Percentiles rank a stretch among this genome's conserved stretches.
Evolutionary conservation across 352 stramenopile species (phyloP).

Genomic region (Pythium guiyangense): DNA sequence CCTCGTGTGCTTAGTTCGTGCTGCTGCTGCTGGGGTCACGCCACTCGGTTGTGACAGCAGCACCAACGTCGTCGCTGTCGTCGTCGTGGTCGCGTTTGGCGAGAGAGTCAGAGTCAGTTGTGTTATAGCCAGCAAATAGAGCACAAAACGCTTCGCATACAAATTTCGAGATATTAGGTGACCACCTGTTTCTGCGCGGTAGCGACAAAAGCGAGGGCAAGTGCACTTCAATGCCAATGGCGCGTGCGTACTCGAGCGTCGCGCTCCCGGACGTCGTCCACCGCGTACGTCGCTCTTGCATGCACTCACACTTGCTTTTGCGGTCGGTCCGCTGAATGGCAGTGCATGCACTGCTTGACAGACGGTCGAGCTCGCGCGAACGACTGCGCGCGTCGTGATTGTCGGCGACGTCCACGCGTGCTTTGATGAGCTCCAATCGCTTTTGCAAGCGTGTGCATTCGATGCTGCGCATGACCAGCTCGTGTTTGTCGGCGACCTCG

Average conservation of each 20-base stretch:
- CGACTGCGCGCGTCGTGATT: slow-evolving; percentile 58
- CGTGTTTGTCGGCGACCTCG: slow-evolving; percentile 89
- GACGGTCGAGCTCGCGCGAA: slow-evolving; percentile 17
- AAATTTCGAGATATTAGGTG: too few species aligned
- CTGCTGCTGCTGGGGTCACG: background rate
- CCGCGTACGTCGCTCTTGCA: slow-evolving; percentile 12
- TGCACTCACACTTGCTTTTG: background rate
- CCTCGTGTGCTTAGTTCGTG: background rate
- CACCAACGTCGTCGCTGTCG: too few species aligned
- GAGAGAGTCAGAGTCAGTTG: background rate
- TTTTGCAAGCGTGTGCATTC: slow-evolving; percentile 47
- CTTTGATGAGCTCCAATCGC: slow-evolving; percentile 72
- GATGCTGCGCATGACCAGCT: slow-evolving; percentile 57
- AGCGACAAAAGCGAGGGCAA: too few species aligned
- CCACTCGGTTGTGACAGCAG: background rate
- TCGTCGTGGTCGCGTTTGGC: too few species aligned
- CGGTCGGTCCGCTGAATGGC: background rate
- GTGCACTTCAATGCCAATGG: background rate
- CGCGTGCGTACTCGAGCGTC: slow-evolving; percentile 43
- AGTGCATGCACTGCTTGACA: slow-evolving; percentile 3
- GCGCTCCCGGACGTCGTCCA: slow-evolving; percentile 42
- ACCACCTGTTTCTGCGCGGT: too few species aligned
- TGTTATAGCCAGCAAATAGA: too few species aligned
- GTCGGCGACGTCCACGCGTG: slow-evolving; percentile 92
- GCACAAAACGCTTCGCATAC: too few species aligned